Conservation (phyloP, 768 basidiomycete genomes). For the Auricularia cornea region DNA sequence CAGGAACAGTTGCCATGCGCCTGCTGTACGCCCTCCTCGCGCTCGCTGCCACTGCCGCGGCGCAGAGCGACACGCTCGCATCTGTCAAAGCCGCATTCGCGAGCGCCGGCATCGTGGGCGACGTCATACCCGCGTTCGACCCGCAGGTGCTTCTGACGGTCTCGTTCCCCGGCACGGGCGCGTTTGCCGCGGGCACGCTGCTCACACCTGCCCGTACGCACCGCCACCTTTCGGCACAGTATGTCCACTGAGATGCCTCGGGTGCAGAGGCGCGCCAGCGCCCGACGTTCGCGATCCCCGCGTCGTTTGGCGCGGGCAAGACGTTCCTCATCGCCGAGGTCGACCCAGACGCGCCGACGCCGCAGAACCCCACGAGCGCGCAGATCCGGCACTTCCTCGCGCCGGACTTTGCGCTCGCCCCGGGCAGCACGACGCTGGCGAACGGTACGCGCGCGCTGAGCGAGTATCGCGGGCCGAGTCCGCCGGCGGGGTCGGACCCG, state of each 20-base stretch:
- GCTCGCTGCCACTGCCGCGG: neutral
- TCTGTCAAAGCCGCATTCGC: conserved; percentile 3
- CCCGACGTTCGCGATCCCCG: conserved; percentile 6
- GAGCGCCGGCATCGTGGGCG: conserved; percentile 5
- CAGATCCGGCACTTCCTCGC: conserved; percentile 45
- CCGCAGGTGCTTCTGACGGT: conserved; percentile 4
- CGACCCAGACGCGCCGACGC: conserved; percentile 45
- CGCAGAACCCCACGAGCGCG: conserved; percentile 32
- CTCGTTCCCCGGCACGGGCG: conserved; percentile 6
- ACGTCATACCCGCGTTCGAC: conserved; percentile 6
- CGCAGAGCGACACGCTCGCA: neutral
- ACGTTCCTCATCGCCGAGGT: conserved; percentile 39
- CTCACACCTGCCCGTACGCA: conserved; percentile 6
- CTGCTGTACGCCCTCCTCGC: neutral
- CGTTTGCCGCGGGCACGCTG: conserved; percentile 4
- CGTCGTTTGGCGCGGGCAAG: conserved; percentile 14
- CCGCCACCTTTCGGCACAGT: neutral
- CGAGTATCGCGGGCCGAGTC: conserved; percentile 33
- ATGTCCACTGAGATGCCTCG: neutral
- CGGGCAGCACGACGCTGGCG: conserved; percentile 18
- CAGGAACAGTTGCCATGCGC: conserved; percentile 4
- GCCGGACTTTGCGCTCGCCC: conserved; percentile 30
- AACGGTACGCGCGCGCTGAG: conserved; percentile 38
- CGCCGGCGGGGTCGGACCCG: conserved; percentile 33
- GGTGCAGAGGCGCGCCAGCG: conserved; percentile 1